A percentile compares a stretch with the other conserved stretches of the same genome.
phyloP scores from a whole-genome alignment of 345 rosid species.

The Carallia brachiata region DNA sequence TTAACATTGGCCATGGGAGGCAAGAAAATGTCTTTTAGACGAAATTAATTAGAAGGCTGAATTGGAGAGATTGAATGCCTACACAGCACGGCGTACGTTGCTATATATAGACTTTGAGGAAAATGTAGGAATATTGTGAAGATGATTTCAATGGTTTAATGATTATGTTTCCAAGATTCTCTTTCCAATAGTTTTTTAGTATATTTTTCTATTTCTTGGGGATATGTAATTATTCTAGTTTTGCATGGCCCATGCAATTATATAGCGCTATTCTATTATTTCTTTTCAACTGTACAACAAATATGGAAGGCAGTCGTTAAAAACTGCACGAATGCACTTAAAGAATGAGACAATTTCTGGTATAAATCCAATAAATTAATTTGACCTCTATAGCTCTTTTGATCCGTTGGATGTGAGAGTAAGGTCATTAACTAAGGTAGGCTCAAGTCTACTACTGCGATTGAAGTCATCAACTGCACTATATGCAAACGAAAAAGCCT shows the following conservation, averaged over 20 bases:
- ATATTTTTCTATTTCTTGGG: conserved; percentile 6
- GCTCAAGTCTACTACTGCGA: conserved; percentile 9
- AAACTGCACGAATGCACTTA: conserved; percentile 8
- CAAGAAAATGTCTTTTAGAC: not conserved
- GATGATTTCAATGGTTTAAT: conserved; percentile 17
- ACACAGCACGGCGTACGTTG: conserved; percentile 5
- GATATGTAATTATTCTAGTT: not conserved
- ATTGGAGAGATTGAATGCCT: conserved; percentile 3
- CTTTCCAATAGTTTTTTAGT: not conserved
- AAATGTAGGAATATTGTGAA: not conserved
- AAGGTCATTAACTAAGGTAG: no score
- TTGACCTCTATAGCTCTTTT: conserved; percentile 11
- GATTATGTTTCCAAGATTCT: conserved; percentile 33
- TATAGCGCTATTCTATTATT: not conserved
- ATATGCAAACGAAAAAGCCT: no score
- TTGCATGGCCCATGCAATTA: conserved; percentile 54
- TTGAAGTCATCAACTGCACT: no score
- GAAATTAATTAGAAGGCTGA: not conserved
- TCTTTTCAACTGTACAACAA: not conserved
- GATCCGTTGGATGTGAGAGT: no score
- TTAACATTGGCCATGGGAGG: conserved; percentile 24
- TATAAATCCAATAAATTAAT: conserved; percentile 20
- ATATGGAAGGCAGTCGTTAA: not conserved
- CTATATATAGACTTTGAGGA: conserved; percentile 30
- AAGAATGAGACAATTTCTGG: conserved; percentile 34